Evolutionary conservation across 352 stramenopile species (phyloP).

Genomic region (Phytophthora chlamydospora): DNA sequence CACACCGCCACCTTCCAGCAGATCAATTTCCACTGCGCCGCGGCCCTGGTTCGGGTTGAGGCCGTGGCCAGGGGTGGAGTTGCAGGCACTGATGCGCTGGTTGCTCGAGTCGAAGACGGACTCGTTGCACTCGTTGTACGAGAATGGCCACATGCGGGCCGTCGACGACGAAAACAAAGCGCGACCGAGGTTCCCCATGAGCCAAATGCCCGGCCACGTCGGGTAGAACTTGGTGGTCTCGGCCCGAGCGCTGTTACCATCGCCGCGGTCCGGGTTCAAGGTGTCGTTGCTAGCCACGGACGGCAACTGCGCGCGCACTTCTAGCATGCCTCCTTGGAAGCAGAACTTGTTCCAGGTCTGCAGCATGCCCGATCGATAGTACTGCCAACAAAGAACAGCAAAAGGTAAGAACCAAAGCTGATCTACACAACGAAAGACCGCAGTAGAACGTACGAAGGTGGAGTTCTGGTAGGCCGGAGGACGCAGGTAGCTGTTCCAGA

Average conservation of each 20-base stretch:
- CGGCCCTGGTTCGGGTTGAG: conserved; percentile 90
- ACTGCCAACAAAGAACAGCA: conserved; percentile 41
- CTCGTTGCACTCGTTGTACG: conserved; percentile 92
- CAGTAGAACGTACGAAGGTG: conserved; percentile 41
- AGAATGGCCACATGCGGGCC: conserved; percentile 96
- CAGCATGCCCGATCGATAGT: conserved; percentile 82
- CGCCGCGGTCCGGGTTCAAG: conserved; percentile 60
- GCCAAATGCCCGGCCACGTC: conserved; percentile 95
- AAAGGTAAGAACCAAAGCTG: neutral
- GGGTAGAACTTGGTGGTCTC: conserved; percentile 54
- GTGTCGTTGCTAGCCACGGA: conserved; percentile 73
- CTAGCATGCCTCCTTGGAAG: conserved; percentile 92
- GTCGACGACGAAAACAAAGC: conserved; percentile 94
- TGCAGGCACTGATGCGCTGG: conserved; percentile 90
- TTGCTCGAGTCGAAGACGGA: conserved; percentile 80
- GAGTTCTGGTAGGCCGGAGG: conserved; percentile 59
- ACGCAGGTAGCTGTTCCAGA: conserved; percentile 75
- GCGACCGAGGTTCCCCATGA: conserved; percentile 95
- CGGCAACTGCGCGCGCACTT: conserved; percentile 92
- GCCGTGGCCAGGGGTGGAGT: conserved; percentile 90
- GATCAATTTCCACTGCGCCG: conserved; percentile 95
- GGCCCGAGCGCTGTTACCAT: conserved; percentile 73
- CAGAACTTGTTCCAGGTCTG: conserved; percentile 95
- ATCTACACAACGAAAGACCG: neutral
- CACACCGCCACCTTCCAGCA: conserved; percentile 88